Base-by-base conservation (phyloP, 2,329 filamentous ascomycete genomes). In the Diaporthe vaccinii region DNA sequence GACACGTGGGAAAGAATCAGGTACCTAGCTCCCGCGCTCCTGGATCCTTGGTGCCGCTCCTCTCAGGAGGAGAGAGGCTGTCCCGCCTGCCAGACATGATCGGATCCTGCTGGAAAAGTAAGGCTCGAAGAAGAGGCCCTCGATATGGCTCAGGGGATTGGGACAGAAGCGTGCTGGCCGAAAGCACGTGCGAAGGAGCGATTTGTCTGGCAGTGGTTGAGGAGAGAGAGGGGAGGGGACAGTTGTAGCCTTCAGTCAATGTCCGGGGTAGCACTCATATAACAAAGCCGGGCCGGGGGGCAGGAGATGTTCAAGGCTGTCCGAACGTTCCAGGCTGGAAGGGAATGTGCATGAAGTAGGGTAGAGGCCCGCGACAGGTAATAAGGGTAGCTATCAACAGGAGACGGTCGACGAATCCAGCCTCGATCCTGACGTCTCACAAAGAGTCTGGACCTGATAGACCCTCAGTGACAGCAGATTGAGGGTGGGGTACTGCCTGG, bases 11-110 rank as follows among this genome's bases (percentile, higher is more conserved):
- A 12, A 22, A 53, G 41, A 53, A 77, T 76, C n/a, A 57, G 82
- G 76, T 84, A 92, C 91, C 88, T 76, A 92, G 84, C 74, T 92
- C 90, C 81, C 88, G 90, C 58, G 90, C 90, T 78, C 91, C 91
- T 67, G 90, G 87, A 78, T 92, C 90, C 58, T 86, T 84, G 44
- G 85, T 86, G 75, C 83, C 84, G 41, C 79, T 85, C 77, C 83
- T 83, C 72, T 80, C 80, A 9, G 86, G 86, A 65, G 85, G 84
- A 74, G 84, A 81, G 70, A 87, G 79, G 74, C 81, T 85, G 78
- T 83, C 81, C 68, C 84, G 78, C 71, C 82, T 81, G 75, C 82
- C 81, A 53, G 82, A 78, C 80, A 85, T 83, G 67, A 31, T 75
- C 49, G 55, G 59, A 17, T 65, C 31, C 41, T 39, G 61, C 36